Evolutionary conservation across 2,329 filamentous ascomycete species (phyloP).

Genomic region (Ophiobolus disseminans): DNA sequence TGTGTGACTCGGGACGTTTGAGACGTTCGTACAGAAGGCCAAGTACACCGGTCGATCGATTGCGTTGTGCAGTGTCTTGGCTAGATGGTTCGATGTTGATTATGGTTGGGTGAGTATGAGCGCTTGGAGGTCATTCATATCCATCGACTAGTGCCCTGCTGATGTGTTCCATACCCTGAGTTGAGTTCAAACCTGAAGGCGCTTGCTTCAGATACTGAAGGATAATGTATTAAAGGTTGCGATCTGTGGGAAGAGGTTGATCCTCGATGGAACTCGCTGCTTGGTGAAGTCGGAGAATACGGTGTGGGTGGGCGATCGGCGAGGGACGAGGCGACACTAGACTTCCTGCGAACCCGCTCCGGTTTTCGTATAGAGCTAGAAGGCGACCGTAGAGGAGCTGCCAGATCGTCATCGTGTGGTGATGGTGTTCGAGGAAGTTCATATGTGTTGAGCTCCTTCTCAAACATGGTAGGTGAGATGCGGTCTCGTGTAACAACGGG

Average conservation of each 20-base stretch:
- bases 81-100: neutral
- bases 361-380: constrained; percentile 40
- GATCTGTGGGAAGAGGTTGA: constrained; percentile 40
- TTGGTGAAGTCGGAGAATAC: constrained; percentile 45
- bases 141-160: constrained; percentile 25
- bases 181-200: constrained; percentile 47
- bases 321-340: constrained; percentile 42
- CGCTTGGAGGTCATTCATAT: constrained; percentile 15
- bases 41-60: neutral
- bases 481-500: constrained; percentile 37
- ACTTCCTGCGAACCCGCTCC: constrained; percentile 44
- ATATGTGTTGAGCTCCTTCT: constrained; percentile 43
- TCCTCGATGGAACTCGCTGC: constrained; percentile 34
- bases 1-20: constrained; percentile 7
- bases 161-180: constrained; percentile 28
- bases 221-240: constrained; percentile 43
- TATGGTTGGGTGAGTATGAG: neutral
- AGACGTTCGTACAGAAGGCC: neutral
- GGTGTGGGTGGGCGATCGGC: constrained; percentile 49
- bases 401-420: constrained; percentile 27
- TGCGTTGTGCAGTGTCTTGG: neutral
- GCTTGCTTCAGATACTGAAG: constrained; percentile 48
- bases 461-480: constrained; percentile 39
- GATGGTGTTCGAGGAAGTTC: constrained; percentile 39
- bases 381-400: constrained; percentile 29